phyloP scores from a whole-genome alignment of 129 eudicot genomes.

The Saposhnikovia divaricata region DNA sequence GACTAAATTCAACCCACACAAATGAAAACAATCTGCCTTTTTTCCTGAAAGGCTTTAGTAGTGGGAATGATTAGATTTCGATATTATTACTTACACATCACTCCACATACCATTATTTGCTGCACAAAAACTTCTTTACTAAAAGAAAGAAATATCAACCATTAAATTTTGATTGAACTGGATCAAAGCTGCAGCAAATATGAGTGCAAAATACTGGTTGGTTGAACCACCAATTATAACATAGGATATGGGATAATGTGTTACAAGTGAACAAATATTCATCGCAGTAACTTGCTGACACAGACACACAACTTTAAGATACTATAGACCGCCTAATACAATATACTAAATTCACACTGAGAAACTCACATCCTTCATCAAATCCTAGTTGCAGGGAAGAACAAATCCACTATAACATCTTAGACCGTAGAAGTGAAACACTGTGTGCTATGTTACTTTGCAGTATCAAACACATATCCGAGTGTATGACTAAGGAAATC shows the following conservation, averaged over 20 bases:
- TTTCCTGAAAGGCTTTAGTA: too few relatives aligned
- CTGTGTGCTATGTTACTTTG: neutral
- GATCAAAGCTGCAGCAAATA: neutral
- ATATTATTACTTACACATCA: too few relatives aligned
- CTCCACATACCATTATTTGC: neutral
- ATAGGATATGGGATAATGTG: too few relatives aligned
- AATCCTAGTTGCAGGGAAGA: neutral
- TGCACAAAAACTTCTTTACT: too few relatives aligned
- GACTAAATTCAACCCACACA: neutral
- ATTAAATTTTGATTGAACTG: too few relatives aligned
- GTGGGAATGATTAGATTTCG: too few relatives aligned
- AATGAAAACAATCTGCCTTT: too few relatives aligned
- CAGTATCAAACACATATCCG: too few relatives aligned
- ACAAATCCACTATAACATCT: neutral
- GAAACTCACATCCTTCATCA: neutral
- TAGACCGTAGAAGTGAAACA: neutral
- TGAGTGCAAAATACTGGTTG: neutral
- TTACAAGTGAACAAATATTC: too few relatives aligned
- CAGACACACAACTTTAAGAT: too few relatives aligned
- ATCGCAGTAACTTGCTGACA: too few relatives aligned
- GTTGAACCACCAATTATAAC: too few relatives aligned
- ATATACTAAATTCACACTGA: neutral
- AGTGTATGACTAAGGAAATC: neutral
- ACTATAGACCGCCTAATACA: neutral
- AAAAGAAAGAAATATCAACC: neutral